A percentile compares a stretch with the other conserved stretches of the same genome.
phyloP scores from a whole-genome alignment of 345 rosid species.

The Kandelia obovata region DNA sequence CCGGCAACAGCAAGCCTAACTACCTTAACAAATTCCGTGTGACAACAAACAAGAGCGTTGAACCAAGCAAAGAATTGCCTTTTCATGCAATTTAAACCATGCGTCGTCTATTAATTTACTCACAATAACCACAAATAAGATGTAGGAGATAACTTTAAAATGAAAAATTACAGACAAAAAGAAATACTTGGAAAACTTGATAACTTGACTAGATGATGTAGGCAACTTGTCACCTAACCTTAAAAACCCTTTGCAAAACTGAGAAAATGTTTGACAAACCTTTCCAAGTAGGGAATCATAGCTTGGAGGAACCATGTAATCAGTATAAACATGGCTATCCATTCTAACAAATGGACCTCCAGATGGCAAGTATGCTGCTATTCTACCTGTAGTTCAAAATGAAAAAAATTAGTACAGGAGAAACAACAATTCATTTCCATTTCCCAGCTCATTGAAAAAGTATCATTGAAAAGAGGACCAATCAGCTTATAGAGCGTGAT shows the following conservation, averaged over 20 bases:
- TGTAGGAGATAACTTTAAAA: too few relatives aligned
- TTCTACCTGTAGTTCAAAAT: constrained; percentile 60
- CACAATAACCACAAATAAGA: too few relatives aligned
- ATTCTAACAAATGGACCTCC: constrained; percentile 99
- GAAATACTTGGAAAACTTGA: too few relatives aligned
- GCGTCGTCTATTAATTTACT: too few relatives aligned
- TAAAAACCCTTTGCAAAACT: neutral
- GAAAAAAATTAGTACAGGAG: neutral
- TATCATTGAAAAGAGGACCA: neutral
- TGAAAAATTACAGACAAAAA: too few relatives aligned
- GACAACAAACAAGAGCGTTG: too few relatives aligned
- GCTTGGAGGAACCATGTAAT: constrained; percentile 97
- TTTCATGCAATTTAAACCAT: too few relatives aligned
- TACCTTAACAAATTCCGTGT: too few relatives aligned
- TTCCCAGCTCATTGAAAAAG: neutral
- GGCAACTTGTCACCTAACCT: neutral
- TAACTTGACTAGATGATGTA: neutral
- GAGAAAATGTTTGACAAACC: constrained; percentile 43
- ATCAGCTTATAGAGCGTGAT: neutral
- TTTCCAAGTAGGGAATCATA: constrained; percentile 96
- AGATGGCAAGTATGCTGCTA: constrained; percentile 92
- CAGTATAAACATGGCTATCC: constrained; percentile 98
- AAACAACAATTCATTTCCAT: constrained; percentile 1
- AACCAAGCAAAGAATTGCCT: too few relatives aligned
- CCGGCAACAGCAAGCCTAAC: neutral